Percentiles rank a stretch among this genome's conserved stretches.
Evolutionary conservation across 495 filamentous ascomycete genomes (phyloP).

Genomic region (Aspergillus hancockii): DNA sequence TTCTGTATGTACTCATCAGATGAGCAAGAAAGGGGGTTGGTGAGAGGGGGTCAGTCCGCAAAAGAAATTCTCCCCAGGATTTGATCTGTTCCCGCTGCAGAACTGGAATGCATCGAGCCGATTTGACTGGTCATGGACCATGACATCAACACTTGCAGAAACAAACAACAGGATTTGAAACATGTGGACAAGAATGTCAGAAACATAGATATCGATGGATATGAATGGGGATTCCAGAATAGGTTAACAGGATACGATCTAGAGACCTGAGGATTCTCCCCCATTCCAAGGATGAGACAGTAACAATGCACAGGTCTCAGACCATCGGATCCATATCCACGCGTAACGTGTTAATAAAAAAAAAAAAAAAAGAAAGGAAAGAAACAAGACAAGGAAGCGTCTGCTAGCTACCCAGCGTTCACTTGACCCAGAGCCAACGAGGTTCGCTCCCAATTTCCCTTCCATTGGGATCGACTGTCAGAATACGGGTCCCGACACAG

Average conservation of each 20-base stretch:
- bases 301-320: not conserved
- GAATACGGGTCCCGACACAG: conserved; percentile 15
- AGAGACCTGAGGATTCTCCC: not conserved
- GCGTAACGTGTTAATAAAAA: conserved; percentile 1
- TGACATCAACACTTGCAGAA: not conserved
- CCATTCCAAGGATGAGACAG: not conserved
- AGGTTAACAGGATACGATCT: not conserved
- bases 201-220: not conserved
- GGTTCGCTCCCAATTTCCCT: conserved; percentile 16
- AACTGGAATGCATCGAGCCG: not conserved
- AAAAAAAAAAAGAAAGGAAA: conserved; percentile 15
- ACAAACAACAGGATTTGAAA: not conserved
- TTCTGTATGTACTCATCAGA: not conserved
- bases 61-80: not conserved
- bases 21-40: not conserved
- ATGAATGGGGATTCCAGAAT: not conserved
- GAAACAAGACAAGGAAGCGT: not conserved
- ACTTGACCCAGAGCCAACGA: not conserved
- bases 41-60: not conserved
- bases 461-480: conserved; percentile 26
- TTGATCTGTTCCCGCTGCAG: not conserved
- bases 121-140: not conserved
- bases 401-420: too few relatives aligned
- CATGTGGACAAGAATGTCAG: not conserved
- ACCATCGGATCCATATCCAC: not conserved